Evolutionary conservation across 2,329 filamentous ascomycete genomes (phyloP).

Genomic region (Endothia cerciana): DNA sequence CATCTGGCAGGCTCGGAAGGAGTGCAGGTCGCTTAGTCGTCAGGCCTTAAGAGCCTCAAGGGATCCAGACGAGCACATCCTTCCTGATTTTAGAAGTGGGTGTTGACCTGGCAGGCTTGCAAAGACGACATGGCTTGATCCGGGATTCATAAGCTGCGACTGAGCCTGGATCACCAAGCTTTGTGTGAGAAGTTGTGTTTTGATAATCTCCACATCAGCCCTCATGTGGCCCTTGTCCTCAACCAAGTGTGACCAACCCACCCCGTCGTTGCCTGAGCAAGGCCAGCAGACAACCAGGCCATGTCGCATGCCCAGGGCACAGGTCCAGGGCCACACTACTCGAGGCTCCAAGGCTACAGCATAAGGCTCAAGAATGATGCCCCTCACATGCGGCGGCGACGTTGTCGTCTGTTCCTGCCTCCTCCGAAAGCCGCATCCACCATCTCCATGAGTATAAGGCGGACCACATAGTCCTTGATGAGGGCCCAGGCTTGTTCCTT

Average conservation of each 20-base stretch:
- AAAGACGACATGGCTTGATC: not conserved
- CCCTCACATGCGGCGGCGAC: constrained; percentile 20
- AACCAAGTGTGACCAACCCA: not conserved
- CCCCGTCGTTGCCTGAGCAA: not conserved
- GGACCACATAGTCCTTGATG: constrained; percentile 28
- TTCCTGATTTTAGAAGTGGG: not conserved
- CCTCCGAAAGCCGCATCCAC: constrained; percentile 25
- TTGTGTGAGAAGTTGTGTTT: not conserved
- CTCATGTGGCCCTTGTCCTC: not conserved
- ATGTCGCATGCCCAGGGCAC: not conserved
- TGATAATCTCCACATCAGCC: not conserved
- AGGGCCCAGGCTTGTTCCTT: constrained; percentile 26
- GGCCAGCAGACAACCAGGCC: not conserved
- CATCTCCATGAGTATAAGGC: constrained; percentile 28
- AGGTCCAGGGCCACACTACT: not conserved
- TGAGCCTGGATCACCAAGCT: not conserved
- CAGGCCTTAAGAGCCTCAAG: not conserved
- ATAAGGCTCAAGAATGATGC: not conserved
- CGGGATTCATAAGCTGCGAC: not conserved
- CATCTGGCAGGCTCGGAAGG: not conserved
- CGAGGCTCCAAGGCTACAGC: not conserved
- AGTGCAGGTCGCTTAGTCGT: not conserved
- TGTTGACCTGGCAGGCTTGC: not conserved
- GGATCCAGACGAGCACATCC: not conserved
- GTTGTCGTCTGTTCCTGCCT: constrained; percentile 17